phyloP scores from a whole-genome alignment of 805 yeast genomes.

The Kuraishia cidri region DNA sequence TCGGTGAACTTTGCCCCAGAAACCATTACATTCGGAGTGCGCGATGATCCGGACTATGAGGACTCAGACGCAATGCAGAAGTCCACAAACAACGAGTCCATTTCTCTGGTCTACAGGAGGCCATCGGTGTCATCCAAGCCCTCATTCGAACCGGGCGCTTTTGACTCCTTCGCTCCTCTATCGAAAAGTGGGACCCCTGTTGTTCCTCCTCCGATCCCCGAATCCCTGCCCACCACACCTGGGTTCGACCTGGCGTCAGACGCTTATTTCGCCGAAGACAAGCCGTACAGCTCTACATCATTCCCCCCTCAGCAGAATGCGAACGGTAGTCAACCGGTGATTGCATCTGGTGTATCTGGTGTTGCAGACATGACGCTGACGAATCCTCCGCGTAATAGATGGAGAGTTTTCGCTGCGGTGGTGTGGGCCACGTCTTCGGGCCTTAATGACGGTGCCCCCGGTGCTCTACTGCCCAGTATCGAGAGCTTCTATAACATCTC shows the following conservation, averaged over 20 bases:
- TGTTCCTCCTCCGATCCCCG: constrained; percentile 28
- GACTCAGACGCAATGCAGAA: too few relatives aligned
- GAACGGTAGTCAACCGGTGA: background rate
- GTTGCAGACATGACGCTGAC: constrained; percentile 23
- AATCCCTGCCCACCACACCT: constrained; percentile 31
- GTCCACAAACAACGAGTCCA: background rate
- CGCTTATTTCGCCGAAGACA: constrained; percentile 1
- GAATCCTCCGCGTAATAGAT: constrained; percentile 32
- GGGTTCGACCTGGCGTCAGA: constrained; percentile 18
- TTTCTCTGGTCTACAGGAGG: background rate
- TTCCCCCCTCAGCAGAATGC: constrained; percentile 9
- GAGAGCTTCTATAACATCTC: constrained; percentile 36
- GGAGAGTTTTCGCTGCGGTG: constrained; percentile 30
- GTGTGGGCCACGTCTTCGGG: constrained; percentile 33
- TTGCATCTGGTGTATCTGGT: background rate
- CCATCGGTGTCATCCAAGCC: constrained; percentile 1
- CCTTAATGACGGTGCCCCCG: constrained; percentile 48
- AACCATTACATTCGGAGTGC: too few relatives aligned
- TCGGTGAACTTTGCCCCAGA: too few relatives aligned
- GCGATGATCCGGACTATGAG: too few relatives aligned
- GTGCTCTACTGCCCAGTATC: constrained; percentile 48
- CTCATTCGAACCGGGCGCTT: constrained; percentile 6
- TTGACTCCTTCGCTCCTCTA: constrained; percentile 5
- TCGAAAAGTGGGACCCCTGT: constrained; percentile 4
- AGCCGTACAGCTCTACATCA: background rate